Evolutionary conservation across 2,329 filamentous ascomycete species (phyloP).

Genomic region (Stylonectria norvegica): DNA sequence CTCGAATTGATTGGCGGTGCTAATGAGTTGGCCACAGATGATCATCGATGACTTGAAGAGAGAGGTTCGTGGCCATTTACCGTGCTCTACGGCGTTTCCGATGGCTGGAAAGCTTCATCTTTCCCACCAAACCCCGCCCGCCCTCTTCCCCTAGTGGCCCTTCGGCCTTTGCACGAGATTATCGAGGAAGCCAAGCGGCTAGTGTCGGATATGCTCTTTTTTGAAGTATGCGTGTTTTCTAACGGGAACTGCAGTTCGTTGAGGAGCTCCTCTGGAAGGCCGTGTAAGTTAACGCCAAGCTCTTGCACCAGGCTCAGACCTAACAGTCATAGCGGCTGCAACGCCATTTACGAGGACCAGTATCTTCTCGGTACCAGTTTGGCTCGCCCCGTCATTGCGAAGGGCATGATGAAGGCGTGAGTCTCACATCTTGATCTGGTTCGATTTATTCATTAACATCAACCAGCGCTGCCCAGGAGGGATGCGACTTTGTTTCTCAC

Average conservation of each 20-base stretch:
- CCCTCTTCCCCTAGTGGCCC: too few species aligned
- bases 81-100: slow-evolving; percentile 65
- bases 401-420: slow-evolving; percentile 47
- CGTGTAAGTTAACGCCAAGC: too few species aligned
- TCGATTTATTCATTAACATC: too few species aligned
- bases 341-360: slow-evolving; percentile 59
- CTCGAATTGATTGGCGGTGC: too few species aligned
- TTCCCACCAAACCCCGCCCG: too few species aligned
- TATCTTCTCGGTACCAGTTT: slow-evolving; percentile 50
- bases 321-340: too few species aligned
- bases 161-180: too few species aligned
- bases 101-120: too few species aligned
- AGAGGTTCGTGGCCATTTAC: slow-evolving; percentile 75
- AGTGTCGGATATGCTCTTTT: too few species aligned
- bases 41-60: slow-evolving; percentile 63
- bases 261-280: slow-evolving; percentile 7
- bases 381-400: slow-evolving; percentile 64
- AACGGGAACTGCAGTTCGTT: neutral
- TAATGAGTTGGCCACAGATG: slow-evolving; percentile 47
- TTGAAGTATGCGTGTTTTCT: slow-evolving; percentile 44
- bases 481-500: slow-evolving; percentile 43
- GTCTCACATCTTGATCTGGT: too few species aligned
- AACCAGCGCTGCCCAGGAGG: slow-evolving; percentile 32
- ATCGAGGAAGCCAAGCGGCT: too few species aligned
- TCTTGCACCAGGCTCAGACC: too few species aligned